These are phyloP conservation scores for Gossypium anomalum DNA, from an alignment of 345 rosid genomes.

Conservation along the genomic window DNA sequence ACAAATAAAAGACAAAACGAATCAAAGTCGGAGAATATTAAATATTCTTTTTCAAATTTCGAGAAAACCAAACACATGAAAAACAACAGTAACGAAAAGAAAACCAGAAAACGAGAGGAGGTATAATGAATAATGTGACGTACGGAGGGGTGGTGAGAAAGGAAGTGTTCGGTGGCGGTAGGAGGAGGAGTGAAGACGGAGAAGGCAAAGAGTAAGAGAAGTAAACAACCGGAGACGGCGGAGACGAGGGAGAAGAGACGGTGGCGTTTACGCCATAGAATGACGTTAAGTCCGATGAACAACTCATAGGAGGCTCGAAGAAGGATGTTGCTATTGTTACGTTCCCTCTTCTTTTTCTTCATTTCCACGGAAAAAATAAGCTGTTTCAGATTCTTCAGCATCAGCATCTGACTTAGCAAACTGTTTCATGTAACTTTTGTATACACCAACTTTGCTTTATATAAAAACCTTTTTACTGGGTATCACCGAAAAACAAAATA, in stretches of 20 bases:
- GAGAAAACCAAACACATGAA: conserved; percentile 10
- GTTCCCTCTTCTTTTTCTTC: conserved; percentile 44
- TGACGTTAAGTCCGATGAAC: conserved; percentile 32
- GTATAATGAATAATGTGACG: neutral
- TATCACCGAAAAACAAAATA: neutral
- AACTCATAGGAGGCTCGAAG: conserved; percentile 18
- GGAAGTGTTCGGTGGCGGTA: conserved; percentile 31
- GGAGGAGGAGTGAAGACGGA: conserved; percentile 49
- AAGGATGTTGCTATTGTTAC: neutral
- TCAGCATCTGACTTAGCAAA: neutral
- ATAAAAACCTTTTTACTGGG: neutral
- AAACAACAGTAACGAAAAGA: neutral
- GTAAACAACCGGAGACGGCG: conserved; percentile 50
- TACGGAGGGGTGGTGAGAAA: conserved; percentile 23
- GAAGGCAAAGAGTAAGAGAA: conserved; percentile 49
- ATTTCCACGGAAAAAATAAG: conserved; percentile 16
- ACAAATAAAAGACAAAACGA: conserved; percentile 5
- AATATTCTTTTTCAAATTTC: neutral
- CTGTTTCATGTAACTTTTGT: neutral
- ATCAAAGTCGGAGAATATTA: neutral
- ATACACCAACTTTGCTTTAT: neutral
- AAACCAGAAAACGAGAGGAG: neutral
- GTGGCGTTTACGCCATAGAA: conserved; percentile 49
- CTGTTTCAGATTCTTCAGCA: conserved; percentile 14
- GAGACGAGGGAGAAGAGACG: conserved; percentile 57